These are phyloP conservation scores for Macrophomina phaseolina DNA, from an alignment of 2,329 filamentous ascomycete species.

Conservation along the genomic window DNA sequence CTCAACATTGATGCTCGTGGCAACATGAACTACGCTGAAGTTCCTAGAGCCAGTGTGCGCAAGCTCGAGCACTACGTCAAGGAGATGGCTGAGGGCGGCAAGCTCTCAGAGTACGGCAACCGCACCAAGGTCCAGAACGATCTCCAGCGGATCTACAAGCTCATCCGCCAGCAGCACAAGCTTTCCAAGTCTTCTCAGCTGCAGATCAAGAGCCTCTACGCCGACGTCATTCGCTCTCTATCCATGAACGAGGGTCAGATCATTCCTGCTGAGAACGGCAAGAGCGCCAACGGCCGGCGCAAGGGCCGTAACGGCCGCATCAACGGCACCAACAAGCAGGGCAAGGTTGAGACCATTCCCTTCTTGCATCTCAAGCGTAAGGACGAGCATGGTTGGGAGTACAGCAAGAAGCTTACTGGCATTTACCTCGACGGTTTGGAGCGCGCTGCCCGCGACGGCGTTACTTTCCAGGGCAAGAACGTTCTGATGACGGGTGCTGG, in stretches of 20 bases:
- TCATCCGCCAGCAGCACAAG: conserved; percentile 98
- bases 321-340: conserved; percentile 68
- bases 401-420: conserved; percentile 97
- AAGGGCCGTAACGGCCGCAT: conserved; percentile 61
- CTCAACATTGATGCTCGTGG: conserved; percentile 92
- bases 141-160: conserved; percentile 91
- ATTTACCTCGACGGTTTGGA: conserved; percentile 92
- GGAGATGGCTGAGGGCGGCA: conserved; percentile 97
- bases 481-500: conserved; percentile 98
- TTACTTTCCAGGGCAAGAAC: conserved; percentile 94
- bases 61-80: conserved; percentile 98
- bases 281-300: conserved; percentile 63
- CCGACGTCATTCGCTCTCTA: conserved; percentile 89
- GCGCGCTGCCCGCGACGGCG: conserved; percentile 82
- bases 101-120: conserved; percentile 98
- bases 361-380: conserved; percentile 98
- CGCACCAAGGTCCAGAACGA: conserved; percentile 98
- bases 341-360: conserved; percentile 95
- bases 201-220: conserved; percentile 94
- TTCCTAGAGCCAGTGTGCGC: conserved; percentile 83
- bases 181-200: conserved; percentile 94
- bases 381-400: conserved; percentile 93
- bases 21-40: conserved; percentile 90
- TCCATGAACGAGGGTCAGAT: conserved; percentile 99
- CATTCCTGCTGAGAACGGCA: conserved; percentile 83